Base-by-base conservation (phyloP, 257 asterid genomes). In the Plantago major region DNA sequence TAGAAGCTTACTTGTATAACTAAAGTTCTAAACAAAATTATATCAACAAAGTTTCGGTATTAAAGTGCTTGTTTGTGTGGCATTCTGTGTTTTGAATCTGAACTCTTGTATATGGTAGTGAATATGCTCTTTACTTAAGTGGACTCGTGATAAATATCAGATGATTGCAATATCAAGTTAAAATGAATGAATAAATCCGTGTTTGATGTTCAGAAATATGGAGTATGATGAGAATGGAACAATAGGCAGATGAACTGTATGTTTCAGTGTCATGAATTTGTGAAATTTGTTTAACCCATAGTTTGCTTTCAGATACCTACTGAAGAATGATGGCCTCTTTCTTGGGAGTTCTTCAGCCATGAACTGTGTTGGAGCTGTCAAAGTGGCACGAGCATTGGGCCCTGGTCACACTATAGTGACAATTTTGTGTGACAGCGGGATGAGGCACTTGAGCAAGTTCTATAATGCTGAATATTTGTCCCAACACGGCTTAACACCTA, bases 291-390 rank as follows among this genome's bases (percentile, higher is more conserved):
- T 58, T 26, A 15, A 61, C 58, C 28, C 38, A 13, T 11, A 10
- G 11, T 7, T 33, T 59, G 46, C 46, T 26, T 28, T 62, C 77
- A 86, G 97, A 94, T 86, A 78, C 58, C 79, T 92, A 37, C 62
- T 92, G 85, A 80, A 80, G 82, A 81, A 86, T 2, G 95, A 92
- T 49, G 98, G 97, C n/a, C 95, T 92, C 62, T 91, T 92, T 80
- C 78, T 92, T 38, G 98, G 98, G 73, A 92, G 98, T 82, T 88
- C 97, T 51, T 88, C 97, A 2, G 97, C 97, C 2, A 88, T 92
- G 95, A 92, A 92, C 71, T 92, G 98, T 77, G 98, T 92, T 49
- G 98, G 97, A 74, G 98, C 98, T 26, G 86, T 92, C 30, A 76
- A 81, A 73, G 90, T 82, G 72, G 97, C 98, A 9, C 86, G 71